Conservation (phyloP, 2,329 filamentous ascomycete genomes). For the Akanthomyces muscarius region DNA sequence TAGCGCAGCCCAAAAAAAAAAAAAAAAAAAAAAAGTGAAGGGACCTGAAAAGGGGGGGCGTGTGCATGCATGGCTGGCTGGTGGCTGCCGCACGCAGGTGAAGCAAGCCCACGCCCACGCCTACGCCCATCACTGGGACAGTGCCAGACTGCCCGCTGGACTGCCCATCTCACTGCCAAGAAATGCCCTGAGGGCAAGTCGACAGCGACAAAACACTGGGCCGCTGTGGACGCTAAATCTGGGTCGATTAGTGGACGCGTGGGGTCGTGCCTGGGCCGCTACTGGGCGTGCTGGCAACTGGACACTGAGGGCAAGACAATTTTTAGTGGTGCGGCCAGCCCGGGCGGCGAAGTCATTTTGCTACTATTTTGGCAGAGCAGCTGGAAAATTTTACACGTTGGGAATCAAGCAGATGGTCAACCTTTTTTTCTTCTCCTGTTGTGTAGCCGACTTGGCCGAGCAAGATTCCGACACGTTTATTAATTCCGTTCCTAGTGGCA, state of each 20-base stretch:
- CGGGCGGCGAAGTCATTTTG: neutral
- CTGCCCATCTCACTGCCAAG: neutral
- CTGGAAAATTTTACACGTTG: neutral
- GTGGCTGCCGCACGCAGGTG: neutral
- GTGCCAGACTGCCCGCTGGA: neutral
- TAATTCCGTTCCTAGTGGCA: neutral
- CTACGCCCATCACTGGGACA: neutral
- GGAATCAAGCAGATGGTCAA: too few species aligned
- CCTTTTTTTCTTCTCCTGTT: neutral
- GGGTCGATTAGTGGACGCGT: slow-evolving; percentile 13
- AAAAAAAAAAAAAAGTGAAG: neutral
- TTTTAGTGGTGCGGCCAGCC: neutral
- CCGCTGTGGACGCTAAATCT: slow-evolving; percentile 9
- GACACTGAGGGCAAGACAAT: neutral
- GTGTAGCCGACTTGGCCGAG: neutral
- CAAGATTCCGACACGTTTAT: neutral
- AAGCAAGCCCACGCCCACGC: neutral
- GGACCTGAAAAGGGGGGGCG: slow-evolving; percentile 3
- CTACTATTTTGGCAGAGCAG: neutral
- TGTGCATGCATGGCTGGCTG: neutral
- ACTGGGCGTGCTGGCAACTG: neutral
- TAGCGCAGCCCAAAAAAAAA: neutral
- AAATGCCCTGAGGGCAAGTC: neutral
- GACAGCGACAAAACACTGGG: neutral
- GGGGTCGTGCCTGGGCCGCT: neutral